Percentiles rank a stretch among this genome's conserved stretches.
Conservation (phyloP, 2,329 filamentous ascomycete species). For the Didymella keratinophila region DNA sequence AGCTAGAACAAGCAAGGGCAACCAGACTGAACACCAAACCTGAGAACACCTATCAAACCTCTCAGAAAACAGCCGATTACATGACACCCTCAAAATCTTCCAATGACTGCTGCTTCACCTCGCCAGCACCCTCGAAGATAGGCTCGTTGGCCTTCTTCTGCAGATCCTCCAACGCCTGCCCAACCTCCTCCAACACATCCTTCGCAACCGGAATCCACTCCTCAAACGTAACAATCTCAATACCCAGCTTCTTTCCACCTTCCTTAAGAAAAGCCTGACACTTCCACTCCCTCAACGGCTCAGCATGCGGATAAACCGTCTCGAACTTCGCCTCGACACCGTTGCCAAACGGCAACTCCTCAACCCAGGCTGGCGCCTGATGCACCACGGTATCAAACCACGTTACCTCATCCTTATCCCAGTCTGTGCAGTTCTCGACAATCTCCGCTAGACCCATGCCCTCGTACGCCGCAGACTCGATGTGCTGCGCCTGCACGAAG, state of each 20-base stretch:
- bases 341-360: conserved; percentile 58
- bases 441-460: conserved; percentile 50
- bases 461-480: conserved; percentile 46
- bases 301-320: conserved; percentile 62
- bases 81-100: conserved; percentile 36
- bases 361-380: conserved; percentile 62
- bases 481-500: conserved; percentile 48
- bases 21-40: background rate
- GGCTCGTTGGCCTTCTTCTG: conserved; percentile 30
- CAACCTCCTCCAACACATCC: conserved; percentile 58
- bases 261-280: conserved; percentile 65
- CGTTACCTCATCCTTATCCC: conserved; percentile 33
- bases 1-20: conserved; percentile 9
- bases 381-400: conserved; percentile 53
- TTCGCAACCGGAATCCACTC: conserved; percentile 63
- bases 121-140: conserved; percentile 28
- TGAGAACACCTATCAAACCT: background rate
- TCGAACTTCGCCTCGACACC: conserved; percentile 54
- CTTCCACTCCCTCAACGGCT: conserved; percentile 60
- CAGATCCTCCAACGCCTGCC: conserved; percentile 36
- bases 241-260: conserved; percentile 59
- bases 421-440: conserved; percentile 45
- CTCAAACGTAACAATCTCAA: conserved; percentile 68
- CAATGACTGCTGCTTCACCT: conserved; percentile 19
- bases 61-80: conserved; percentile 8